Evolutionary conservation across 108 stramenopile genomes (phyloP), one percentile per base, ranked within the genome.

Genomic region (Cyclotella sp.): DNA sequence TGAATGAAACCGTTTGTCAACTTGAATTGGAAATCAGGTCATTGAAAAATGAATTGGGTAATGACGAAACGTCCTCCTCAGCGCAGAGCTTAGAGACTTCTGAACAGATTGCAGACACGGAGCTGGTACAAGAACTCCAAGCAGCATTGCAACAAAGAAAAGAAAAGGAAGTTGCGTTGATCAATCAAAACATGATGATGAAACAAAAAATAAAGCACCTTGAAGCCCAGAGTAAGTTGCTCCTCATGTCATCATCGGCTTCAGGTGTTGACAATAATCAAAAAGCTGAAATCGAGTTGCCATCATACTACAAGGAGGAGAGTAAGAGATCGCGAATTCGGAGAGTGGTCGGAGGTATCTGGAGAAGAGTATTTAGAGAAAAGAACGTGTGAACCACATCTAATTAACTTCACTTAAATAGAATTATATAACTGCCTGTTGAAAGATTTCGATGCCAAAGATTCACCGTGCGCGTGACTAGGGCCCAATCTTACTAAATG

Each of bases 131-230:
- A 24, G 68, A 81, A 39, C 53, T 82, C 34, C 73, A 76, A 67
- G 70, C 40, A 19, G 63, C 75, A 11, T 63, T 82, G 42, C 81
- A 68, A n/a, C 62, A 59, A 42, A 75, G 74, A 26, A 70, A 72
- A 64, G 57, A 76, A 27, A 75, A 70, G 53, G 74, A 82, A 52
- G 73, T 82, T 27, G 54, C 68, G 3, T 51, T 82, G 49, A 64
- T 82, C n/a, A 82, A 82, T 43, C 45, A 71, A 61, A 82, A 82
- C 43, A 65, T 82, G 74, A 75, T 41, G 63, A 71, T 82, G 69
- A 70, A 75, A 40, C 67, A 82, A 21, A 41, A 66, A 16, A 57
- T 82, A 28, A 26, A 82, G 39, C 60, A 67, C 28, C 54, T 82
- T n/a, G 47, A 82, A 55, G 73, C 46, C 24, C 55, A 65, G 60